Evolutionary conservation across 164 flowering plant species (phyloP).

Genomic region (Annona squamosa): DNA sequence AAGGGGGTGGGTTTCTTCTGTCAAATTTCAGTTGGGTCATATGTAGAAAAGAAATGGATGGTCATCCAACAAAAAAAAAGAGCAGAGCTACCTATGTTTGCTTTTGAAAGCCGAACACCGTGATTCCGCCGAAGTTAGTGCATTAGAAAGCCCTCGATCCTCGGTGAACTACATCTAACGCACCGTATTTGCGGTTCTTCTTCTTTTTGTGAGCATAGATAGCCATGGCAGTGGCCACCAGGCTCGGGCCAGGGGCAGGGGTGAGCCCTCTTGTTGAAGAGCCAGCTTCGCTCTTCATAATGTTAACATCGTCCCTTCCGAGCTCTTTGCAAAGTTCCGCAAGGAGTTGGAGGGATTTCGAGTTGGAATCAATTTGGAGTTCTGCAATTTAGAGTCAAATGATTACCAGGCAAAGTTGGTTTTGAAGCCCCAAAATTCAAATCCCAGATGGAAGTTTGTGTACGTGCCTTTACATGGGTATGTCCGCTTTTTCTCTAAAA

Average conservation of each 20-base stretch:
- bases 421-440: constrained; percentile 61
- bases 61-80: too few species aligned
- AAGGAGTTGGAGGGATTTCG: constrained; percentile 62
- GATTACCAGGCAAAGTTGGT: constrained; percentile 77
- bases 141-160: not conserved
- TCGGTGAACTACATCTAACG: not conserved
- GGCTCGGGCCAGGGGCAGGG: not conserved
- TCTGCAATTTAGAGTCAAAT: constrained; percentile 57
- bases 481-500: constrained; percentile 63
- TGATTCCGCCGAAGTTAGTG: not conserved
- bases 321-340: constrained; percentile 76
- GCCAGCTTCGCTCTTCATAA: constrained; percentile 61
- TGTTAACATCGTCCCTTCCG: constrained; percentile 63
- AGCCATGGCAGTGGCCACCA: not conserved
- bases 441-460: constrained; percentile 66
- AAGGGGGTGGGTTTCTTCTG: too few species aligned
- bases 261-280: constrained; percentile 25
- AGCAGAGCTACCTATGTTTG: too few species aligned
- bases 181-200: not conserved
- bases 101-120: not conserved
- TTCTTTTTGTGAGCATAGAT: not conserved
- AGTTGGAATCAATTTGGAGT: constrained; percentile 72
- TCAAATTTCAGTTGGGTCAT: too few species aligned
- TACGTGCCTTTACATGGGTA: constrained; percentile 76
- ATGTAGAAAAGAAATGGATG: too few species aligned